Evolutionary conservation across 371 early-diverging fungal species (phyloP).

Genomic region (Lichtheimia corymbifera): DNA sequence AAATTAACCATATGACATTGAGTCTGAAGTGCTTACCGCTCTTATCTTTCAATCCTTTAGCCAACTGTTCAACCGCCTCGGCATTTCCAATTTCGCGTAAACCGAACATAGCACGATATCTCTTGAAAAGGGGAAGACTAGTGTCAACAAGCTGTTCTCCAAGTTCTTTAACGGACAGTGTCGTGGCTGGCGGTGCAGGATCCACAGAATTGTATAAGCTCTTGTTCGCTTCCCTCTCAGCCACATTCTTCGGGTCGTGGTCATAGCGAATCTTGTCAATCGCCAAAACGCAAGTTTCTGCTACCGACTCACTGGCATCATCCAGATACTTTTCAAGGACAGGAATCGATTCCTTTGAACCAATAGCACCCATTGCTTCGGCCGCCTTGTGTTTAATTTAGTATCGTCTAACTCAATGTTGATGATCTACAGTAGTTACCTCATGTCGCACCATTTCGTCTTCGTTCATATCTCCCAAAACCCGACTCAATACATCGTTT

Average conservation of each 20-base stretch:
- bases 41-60: slow-evolving; percentile 83
- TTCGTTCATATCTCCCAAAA: slow-evolving; percentile 72
- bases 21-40: slow-evolving; percentile 37
- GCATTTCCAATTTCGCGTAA: slow-evolving; percentile 89
- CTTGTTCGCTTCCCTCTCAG: slow-evolving; percentile 37
- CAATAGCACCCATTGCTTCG: slow-evolving; percentile 97
- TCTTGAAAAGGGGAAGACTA: slow-evolving; percentile 79
- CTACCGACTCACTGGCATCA: slow-evolving; percentile 69
- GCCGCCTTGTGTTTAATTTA: slow-evolving; percentile 68
- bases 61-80: slow-evolving; percentile 88
- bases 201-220: slow-evolving; percentile 84
- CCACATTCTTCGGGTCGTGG: slow-evolving; percentile 50
- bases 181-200: slow-evolving; percentile 85
- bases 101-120: slow-evolving; percentile 99
- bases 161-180: slow-evolving; percentile 66
- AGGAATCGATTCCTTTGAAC: slow-evolving; percentile 63
- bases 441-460: slow-evolving; percentile 99
- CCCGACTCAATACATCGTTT: slow-evolving; percentile 67
- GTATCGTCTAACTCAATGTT: not conserved
- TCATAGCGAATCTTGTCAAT: slow-evolving; percentile 85
- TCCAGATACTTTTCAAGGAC: slow-evolving; percentile 75
- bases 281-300: slow-evolving; percentile 97
- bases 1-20: not conserved
- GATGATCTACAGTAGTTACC: slow-evolving; percentile 31
- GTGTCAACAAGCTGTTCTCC: slow-evolving; percentile 71